These are phyloP conservation scores for Ambrosiella cleistominuta DNA, from an alignment of 2,329 filamentous ascomycete species.

Conservation along the genomic window DNA sequence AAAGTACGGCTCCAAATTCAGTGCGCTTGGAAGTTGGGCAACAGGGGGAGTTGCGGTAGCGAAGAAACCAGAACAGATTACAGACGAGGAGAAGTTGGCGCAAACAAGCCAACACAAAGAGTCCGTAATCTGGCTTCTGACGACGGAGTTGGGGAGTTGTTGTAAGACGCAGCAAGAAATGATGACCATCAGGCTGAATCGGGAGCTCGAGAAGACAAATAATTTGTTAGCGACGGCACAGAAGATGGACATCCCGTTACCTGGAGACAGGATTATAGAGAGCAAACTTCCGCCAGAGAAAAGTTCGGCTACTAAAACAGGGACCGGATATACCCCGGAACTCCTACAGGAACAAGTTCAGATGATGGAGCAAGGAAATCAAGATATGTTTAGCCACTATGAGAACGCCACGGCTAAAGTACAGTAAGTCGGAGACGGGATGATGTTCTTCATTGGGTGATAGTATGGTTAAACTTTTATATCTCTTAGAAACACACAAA, in stretches of 20 bases:
- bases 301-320: constrained; percentile 15
- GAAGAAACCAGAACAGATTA: constrained; percentile 46
- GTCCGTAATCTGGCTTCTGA: constrained; percentile 66
- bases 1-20: constrained; percentile 48
- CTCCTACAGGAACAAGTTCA: constrained; percentile 75
- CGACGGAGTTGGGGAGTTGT: constrained; percentile 57
- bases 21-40: constrained; percentile 46
- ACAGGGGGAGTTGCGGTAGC: constrained; percentile 39
- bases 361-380: constrained; percentile 84
- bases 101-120: constrained; percentile 57
- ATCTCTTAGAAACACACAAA: constrained; percentile 58
- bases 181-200: constrained; percentile 75
- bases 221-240: constrained; percentile 58
- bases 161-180: constrained; percentile 68
- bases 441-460: not conserved
- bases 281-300: constrained; percentile 12
- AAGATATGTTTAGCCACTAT: constrained; percentile 82
- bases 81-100: constrained; percentile 53
- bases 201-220: constrained; percentile 78
- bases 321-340: constrained; percentile 24
- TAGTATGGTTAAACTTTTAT: not conserved
- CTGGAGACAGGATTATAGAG: constrained; percentile 3
- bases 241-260: constrained; percentile 12
- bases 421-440: constrained; percentile 41
- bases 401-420: constrained; percentile 91